Conservation (phyloP, 2,329 filamentous ascomycete species). For the Aspergillus latus region DNA sequence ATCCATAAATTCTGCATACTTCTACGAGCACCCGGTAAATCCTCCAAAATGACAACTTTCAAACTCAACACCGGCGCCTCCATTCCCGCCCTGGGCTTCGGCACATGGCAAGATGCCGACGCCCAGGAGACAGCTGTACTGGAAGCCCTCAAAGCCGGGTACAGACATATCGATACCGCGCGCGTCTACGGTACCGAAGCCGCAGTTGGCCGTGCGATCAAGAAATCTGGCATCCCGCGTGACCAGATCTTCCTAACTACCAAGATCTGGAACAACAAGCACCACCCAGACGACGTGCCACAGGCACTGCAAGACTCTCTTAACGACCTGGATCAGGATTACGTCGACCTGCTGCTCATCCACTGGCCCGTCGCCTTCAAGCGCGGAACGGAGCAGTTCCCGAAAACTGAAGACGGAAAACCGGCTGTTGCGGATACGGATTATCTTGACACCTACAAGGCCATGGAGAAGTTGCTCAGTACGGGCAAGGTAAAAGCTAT, state of each 20-base stretch:
- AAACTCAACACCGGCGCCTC: constrained; percentile 50
- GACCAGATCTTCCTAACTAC: constrained; percentile 66
- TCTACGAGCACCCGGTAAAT: neutral
- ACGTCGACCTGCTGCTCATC: constrained; percentile 70
- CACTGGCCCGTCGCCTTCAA: constrained; percentile 63
- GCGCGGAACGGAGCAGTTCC: constrained; percentile 48
- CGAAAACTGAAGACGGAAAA: constrained; percentile 46
- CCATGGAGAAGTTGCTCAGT: constrained; percentile 46
- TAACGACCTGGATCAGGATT: constrained; percentile 63
- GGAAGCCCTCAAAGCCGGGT: constrained; percentile 52
- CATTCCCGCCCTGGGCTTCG: constrained; percentile 53
- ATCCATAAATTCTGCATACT: neutral
- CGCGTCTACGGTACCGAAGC: constrained; percentile 61
- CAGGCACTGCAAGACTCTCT: constrained; percentile 62
- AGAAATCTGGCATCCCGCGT: constrained; percentile 62
- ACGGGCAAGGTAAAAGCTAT: constrained; percentile 51
- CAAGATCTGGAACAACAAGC: constrained; percentile 67
- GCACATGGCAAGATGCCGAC: constrained; percentile 56
- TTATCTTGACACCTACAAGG: constrained; percentile 54
- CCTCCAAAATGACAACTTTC: constrained; percentile 34
- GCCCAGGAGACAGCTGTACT: constrained; percentile 51
- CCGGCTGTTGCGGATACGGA: constrained; percentile 46
- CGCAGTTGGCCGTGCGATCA: constrained; percentile 65
- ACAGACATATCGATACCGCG: constrained; percentile 57
- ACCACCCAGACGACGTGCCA: constrained; percentile 62